Conservation (phyloP, 441 rosid species). For the Aleurites moluccanus region DNA sequence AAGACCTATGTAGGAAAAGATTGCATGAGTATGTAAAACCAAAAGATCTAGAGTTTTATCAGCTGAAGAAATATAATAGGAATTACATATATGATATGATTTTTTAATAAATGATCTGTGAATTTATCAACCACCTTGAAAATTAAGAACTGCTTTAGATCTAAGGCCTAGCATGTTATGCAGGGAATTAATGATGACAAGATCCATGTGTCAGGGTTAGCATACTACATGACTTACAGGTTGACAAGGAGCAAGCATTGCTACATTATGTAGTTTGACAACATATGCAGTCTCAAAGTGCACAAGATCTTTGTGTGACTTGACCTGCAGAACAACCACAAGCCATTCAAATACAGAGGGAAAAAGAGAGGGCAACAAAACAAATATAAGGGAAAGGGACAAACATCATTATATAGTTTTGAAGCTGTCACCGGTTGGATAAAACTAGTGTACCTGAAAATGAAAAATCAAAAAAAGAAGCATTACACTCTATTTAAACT, state of each 20-base stretch:
- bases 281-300: slow-evolving; percentile 99
- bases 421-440: slow-evolving; percentile 93
- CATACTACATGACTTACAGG: slow-evolving; percentile 53
- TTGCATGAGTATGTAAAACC: slow-evolving; percentile 13
- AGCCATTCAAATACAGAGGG: not conserved
- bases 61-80: not conserved
- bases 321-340: slow-evolving; percentile 56
- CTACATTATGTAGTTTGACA: slow-evolving; percentile 86
- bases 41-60: not conserved
- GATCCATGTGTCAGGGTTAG: not conserved
- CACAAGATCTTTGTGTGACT: slow-evolving; percentile 79
- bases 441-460: slow-evolving; percentile 90
- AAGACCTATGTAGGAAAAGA: slow-evolving; percentile 59
- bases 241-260: slow-evolving; percentile 81
- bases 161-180: slow-evolving; percentile 2
- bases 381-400: slow-evolving; percentile 28
- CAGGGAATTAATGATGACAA: not conserved
- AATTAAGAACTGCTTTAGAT: not conserved
- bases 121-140: slow-evolving; percentile 11
- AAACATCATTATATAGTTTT: slow-evolving; percentile 85
- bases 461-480: not conserved
- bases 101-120: not conserved
- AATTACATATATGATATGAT: slow-evolving; percentile 1
- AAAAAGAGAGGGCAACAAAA: not conserved
- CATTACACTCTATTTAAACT: not conserved